Percentiles rank a stretch among this genome's conserved stretches.
Conservation (phyloP, 148 eudicot species). For the Nyssa sinensis region DNA sequence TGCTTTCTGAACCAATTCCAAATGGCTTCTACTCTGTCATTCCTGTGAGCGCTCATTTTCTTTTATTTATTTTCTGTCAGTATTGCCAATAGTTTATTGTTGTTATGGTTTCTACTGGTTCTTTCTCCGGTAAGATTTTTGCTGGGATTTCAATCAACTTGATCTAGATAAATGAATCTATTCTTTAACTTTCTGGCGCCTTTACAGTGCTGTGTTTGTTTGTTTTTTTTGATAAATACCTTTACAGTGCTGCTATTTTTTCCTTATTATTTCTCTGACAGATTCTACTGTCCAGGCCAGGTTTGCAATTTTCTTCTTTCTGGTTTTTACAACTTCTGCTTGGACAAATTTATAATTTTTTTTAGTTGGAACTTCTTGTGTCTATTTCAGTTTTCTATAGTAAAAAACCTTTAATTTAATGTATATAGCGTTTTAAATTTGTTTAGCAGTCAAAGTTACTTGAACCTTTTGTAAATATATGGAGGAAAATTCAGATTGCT, state of each 20-base stretch:
- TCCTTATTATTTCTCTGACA: too few species aligned
- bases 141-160: background rate
- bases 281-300: too few species aligned
- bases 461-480: background rate
- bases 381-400: background rate
- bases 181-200: too few species aligned
- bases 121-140: background rate
- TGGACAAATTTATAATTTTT: too few species aligned
- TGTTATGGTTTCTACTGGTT: background rate
- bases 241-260: too few species aligned
- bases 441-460: background rate
- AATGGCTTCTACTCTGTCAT: conserved; percentile 91
- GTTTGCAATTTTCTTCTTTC: too few species aligned
- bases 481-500: background rate
- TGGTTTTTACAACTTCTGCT: too few species aligned
- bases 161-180: too few species aligned
- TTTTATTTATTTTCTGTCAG: background rate
- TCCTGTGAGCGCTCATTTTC: conserved; percentile 54
- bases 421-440: background rate
- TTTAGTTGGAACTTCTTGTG: background rate
- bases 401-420: too few species aligned
- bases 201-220: too few species aligned
- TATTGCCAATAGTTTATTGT: background rate
- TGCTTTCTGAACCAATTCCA: conserved; percentile 81
- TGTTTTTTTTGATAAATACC: too few species aligned